These are phyloP conservation scores for Akanthomyces muscarius DNA, from an alignment of 2,329 filamentous ascomycete species.

Conservation along the genomic window DNA sequence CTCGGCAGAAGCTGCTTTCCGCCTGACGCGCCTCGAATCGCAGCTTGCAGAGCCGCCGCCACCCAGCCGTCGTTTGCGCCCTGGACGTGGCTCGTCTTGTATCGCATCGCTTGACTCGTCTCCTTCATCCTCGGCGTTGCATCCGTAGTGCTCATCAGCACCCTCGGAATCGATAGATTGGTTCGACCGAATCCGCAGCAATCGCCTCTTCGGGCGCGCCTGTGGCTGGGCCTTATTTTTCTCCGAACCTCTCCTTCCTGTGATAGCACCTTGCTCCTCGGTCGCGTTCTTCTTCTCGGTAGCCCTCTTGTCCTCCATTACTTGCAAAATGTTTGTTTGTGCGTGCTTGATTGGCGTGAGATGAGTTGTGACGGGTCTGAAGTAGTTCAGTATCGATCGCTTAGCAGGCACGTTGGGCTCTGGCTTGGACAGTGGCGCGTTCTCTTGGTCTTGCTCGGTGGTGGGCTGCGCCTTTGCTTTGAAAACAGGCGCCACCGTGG, in stretches of 20 bases:
- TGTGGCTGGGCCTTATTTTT: not conserved
- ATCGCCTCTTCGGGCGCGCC: constrained; percentile 21
- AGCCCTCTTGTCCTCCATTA: not conserved
- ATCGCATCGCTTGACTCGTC: not conserved
- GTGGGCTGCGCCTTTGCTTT: not conserved
- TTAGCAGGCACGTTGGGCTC: constrained; percentile 20
- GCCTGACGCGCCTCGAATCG: constrained; percentile 17
- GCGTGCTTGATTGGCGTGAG: not conserved
- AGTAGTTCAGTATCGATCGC: constrained; percentile 39
- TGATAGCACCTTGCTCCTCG: too few species aligned
- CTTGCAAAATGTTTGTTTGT: not conserved
- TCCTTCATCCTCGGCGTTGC: not conserved
- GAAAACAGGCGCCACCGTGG: not conserved
- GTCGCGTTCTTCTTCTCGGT: too few species aligned
- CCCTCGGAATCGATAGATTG: constrained; percentile 14
- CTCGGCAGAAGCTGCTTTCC: constrained; percentile 18
- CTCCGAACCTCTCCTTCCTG: too few species aligned
- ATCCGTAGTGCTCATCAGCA: not conserved
- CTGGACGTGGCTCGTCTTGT: not conserved
- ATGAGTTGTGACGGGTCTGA: constrained; percentile 28
- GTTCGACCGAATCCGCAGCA: constrained; percentile 28
- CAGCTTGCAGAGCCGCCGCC: not conserved
- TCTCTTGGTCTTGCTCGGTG: not conserved
- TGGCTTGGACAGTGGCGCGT: constrained; percentile 1
- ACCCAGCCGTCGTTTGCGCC: constrained; percentile 2